Base-by-base conservation (phyloP, 2,329 filamentous ascomycete species). In the Botryotinia calthae region DNA sequence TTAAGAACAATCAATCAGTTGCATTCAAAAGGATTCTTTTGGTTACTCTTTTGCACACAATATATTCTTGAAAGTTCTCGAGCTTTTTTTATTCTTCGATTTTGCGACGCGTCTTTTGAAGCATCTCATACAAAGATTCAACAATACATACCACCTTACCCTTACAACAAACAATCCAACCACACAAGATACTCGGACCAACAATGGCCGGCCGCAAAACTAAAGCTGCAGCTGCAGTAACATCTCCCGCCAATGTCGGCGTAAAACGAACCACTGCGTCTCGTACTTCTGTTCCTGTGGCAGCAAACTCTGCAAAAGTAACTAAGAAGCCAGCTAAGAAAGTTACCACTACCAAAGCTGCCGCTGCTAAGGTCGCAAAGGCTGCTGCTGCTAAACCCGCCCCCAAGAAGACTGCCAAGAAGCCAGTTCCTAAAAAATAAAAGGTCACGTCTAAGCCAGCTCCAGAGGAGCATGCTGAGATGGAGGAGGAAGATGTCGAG, bases 241-340 rank as follows among this genome's bases (percentile, higher is more conserved):
- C 46, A 14, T 31, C 48, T 31, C 65, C 65, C 12, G 65, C 65
- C 5, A 68, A 68, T 51, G 48, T 68, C 14, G 65, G 65, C n/a
- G 65, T 68, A 1, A 68, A 68, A 67, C 65, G 65, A 31, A 31
- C 65, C 22, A n/a, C 31, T n/a, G 25, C 64, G 5, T 16, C 64
- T 66, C 31, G 44, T 31, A 54, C 16, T 7, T 40, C 31, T 9
- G 59, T 37, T 28, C 4, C 59, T 42, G 14, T 48, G 4, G 34
- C n/a, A 31, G 16, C 65, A 22, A 40, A 42, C 3, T 2, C 48
- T 31, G 56, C 48, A 10, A 67, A 67, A 31, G 34, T 56, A 22
- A 16, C 65, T 1, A 54, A 56, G 18, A 56, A 67, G 34, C 34
- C 34, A 40, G 34, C 46, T 14, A 54, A 40, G 9, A 67, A 67